phyloP scores from a whole-genome alignment of 805 yeast genomes.

The Wickerhamiella allomyrinae region DNA sequence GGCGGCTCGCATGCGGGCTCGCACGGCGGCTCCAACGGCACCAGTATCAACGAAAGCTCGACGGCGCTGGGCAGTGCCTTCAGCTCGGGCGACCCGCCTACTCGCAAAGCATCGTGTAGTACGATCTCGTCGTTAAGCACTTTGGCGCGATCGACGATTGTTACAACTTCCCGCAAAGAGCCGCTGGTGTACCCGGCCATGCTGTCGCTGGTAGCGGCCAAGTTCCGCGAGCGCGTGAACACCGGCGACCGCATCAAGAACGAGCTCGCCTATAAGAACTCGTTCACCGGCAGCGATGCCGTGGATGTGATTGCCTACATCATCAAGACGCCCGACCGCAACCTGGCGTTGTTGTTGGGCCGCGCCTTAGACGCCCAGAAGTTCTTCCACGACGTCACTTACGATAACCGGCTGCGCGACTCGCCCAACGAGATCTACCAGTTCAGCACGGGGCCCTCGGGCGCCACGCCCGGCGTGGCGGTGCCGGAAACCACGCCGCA shows the following conservation, averaged over 20 bases:
- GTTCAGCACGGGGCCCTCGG: slow-evolving; percentile 26
- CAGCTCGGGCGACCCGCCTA: slow-evolving; percentile 7
- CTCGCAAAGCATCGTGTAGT: slow-evolving; percentile 15
- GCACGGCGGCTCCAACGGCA: background rate
- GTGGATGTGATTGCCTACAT: slow-evolving; percentile 80
- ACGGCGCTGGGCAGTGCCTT: background rate
- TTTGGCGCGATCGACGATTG: slow-evolving; percentile 28
- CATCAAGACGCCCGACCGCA: slow-evolving; percentile 80
- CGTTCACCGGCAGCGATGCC: slow-evolving; percentile 89
- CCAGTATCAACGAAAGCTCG: background rate
- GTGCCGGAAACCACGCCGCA: slow-evolving; percentile 5
- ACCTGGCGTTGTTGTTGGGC: slow-evolving; percentile 76
- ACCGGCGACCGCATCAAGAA: slow-evolving; percentile 68
- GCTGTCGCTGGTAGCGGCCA: slow-evolving; percentile 68
- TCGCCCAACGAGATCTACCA: slow-evolving; percentile 78
- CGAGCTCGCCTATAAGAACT: slow-evolving; percentile 80
- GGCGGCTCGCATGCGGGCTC: background rate
- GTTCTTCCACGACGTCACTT: slow-evolving; percentile 87
- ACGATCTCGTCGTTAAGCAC: slow-evolving; percentile 15
- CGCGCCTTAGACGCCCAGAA: slow-evolving; percentile 89
- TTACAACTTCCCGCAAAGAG: slow-evolving; percentile 34
- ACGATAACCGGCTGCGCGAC: slow-evolving; percentile 85
- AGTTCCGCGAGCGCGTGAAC: slow-evolving; percentile 49
- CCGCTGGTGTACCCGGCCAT: slow-evolving; percentile 84
- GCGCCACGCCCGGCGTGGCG: background rate